Percentiles rank a stretch among this genome's conserved stretches.
phyloP scores from a whole-genome alignment of 768 basidiomycete species.

The Dentipellis fragilis region DNA sequence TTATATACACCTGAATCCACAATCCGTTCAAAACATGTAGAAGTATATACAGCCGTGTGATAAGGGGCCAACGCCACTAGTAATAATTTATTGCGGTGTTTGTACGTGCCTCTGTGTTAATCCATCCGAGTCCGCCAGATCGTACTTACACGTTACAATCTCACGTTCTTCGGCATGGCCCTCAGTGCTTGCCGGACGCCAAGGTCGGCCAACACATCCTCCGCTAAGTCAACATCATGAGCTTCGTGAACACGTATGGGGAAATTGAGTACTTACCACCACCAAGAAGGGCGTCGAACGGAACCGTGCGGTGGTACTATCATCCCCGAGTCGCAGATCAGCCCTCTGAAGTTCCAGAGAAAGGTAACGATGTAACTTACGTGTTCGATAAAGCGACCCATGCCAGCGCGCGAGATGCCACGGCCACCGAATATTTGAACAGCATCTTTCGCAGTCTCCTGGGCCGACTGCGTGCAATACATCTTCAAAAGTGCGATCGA shows the following conservation, averaged over 20 bases:
- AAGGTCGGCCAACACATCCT: conserved; percentile 68
- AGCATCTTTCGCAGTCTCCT: conserved; percentile 75
- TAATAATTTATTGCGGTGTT: neutral
- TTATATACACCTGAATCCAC: neutral
- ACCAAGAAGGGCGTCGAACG: conserved; percentile 64
- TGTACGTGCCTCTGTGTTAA: neutral
- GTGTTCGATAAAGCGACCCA: conserved; percentile 72
- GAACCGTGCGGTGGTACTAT: conserved; percentile 55
- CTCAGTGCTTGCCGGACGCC: conserved; percentile 77
- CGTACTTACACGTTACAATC: conserved; percentile 38
- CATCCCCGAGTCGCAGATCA: neutral
- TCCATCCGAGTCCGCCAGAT: neutral
- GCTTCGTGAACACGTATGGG: too few species aligned
- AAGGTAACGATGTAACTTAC: conserved; percentile 24
- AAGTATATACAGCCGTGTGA: neutral
- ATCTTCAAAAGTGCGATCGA: conserved; percentile 74
- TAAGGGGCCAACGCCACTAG: neutral
- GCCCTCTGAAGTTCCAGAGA: neutral
- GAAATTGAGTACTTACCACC: conserved; percentile 31
- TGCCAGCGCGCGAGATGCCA: conserved; percentile 73
- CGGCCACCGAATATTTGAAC: conserved; percentile 84
- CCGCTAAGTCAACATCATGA: conserved; percentile 31
- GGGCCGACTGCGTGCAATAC: conserved; percentile 63
- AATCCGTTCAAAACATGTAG: neutral
- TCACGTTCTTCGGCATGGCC: conserved; percentile 58